Conservation (phyloP, 1,139 yeast genomes). For the Pichia sp. region DNA sequence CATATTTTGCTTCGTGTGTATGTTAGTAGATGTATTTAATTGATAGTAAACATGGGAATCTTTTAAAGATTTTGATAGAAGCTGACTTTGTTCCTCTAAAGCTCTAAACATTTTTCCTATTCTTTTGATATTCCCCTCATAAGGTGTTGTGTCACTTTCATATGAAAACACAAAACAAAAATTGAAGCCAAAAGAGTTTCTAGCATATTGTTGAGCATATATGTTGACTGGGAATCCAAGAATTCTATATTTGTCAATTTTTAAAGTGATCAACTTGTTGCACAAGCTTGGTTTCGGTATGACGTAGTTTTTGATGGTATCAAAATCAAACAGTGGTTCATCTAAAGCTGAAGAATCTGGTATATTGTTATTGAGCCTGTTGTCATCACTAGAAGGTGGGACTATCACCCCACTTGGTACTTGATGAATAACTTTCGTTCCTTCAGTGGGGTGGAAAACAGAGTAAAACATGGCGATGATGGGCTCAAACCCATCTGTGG, state of each 20-base stretch:
- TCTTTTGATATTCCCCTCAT: constrained; percentile 78
- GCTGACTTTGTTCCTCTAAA: constrained; percentile 80
- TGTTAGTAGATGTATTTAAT: constrained; percentile 12
- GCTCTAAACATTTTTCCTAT: constrained; percentile 88
- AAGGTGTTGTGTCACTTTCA: constrained; percentile 76
- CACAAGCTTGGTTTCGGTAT: constrained; percentile 93
- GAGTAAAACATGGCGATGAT: constrained; percentile 85
- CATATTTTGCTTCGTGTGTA: constrained; percentile 1
- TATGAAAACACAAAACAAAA: constrained; percentile 88
- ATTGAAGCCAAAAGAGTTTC: constrained; percentile 90
- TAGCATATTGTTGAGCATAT: constrained; percentile 66
- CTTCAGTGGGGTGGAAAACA: constrained; percentile 91
- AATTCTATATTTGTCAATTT: constrained; percentile 65
- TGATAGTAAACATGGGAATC: constrained; percentile 35
- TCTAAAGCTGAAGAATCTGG: constrained; percentile 35
- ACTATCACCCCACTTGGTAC: constrained; percentile 68
- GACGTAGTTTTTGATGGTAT: constrained; percentile 79
- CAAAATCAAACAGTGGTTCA: constrained; percentile 66
- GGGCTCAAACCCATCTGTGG: constrained; percentile 62
- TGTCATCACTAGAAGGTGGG: constrained; percentile 30
- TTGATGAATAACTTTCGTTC: constrained; percentile 89
- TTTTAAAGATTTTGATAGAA: constrained; percentile 50
- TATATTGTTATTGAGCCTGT: constrained; percentile 16
- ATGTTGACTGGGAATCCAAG: constrained; percentile 91
- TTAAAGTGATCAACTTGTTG: constrained; percentile 70